phyloP scores from a whole-genome alignment of 768 basidiomycete species.

The Lactarius hatsudake region DNA sequence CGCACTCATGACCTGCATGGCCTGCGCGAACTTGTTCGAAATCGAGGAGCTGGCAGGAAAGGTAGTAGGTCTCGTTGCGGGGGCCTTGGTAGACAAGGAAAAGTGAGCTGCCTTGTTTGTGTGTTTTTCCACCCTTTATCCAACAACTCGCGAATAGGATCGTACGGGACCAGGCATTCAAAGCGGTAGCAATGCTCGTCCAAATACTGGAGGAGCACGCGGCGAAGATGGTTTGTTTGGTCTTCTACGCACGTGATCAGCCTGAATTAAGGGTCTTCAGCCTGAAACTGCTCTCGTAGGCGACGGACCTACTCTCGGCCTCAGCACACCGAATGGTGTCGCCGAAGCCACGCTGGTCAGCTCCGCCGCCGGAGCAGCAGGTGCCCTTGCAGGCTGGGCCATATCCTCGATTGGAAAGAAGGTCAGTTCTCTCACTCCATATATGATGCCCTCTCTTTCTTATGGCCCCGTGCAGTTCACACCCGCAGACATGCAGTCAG shows the following conservation, averaged over 20 bases:
- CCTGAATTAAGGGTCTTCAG: conserved; percentile 34
- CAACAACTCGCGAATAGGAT: conserved; percentile 46
- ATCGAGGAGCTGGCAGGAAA: conserved; percentile 83
- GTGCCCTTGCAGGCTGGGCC: conserved; percentile 93
- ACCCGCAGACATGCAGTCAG: conserved; percentile 5
- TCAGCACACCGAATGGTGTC: conserved; percentile 26
- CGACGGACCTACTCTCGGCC: conserved; percentile 27
- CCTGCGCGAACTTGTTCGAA: conserved; percentile 87
- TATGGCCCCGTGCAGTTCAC: conserved; percentile 11
- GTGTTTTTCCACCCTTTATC: not conserved
- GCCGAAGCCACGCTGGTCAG: conserved; percentile 60
- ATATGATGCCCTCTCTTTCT: not conserved
- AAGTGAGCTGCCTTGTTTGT: conserved; percentile 54
- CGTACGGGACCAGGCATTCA: conserved; percentile 96
- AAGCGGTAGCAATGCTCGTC: conserved; percentile 83
- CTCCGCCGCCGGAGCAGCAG: conserved; percentile 87
- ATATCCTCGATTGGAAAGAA: conserved; percentile 86
- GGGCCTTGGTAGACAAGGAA: conserved; percentile 84
- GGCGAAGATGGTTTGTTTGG: conserved; percentile 66
- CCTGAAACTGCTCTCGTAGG: conserved; percentile 49
- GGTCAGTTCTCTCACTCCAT: conserved; percentile 38
- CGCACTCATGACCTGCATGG: conserved; percentile 94
- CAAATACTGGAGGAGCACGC: conserved; percentile 80
- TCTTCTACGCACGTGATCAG: conserved; percentile 14
- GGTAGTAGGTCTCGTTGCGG: conserved; percentile 83